phyloP scores from a whole-genome alignment of 2,329 filamentous ascomycete genomes.

The Nemania diffusa region DNA sequence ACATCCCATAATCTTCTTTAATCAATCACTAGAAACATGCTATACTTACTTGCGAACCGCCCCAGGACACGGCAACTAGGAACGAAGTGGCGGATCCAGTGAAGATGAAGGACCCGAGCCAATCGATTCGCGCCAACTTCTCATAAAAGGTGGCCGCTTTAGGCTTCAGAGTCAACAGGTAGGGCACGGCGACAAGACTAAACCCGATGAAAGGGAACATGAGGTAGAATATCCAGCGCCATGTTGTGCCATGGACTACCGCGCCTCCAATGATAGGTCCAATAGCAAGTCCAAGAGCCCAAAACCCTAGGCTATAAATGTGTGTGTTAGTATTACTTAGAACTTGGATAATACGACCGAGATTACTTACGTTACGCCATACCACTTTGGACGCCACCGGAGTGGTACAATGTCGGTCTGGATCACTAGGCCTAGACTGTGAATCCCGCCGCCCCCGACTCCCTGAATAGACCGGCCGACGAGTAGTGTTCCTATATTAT shows the following conservation, averaged over 20 bases:
- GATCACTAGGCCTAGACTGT: conserved; percentile 54
- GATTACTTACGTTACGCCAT: conserved; percentile 50
- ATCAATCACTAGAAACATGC: background rate
- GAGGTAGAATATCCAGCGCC: conserved; percentile 51
- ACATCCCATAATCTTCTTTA: background rate
- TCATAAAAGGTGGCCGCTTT: conserved; percentile 46
- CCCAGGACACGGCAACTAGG: conserved; percentile 60
- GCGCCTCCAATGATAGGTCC: conserved; percentile 37
- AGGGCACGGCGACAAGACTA: conserved; percentile 53
- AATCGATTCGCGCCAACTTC: conserved; percentile 57
- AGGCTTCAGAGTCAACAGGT: conserved; percentile 55
- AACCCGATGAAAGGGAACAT: conserved; percentile 58
- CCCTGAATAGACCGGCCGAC: conserved; percentile 54
- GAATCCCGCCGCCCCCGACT: conserved; percentile 55
- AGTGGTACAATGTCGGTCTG: conserved; percentile 57
- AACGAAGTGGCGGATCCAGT: conserved; percentile 56
- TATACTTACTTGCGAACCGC: conserved; percentile 49
- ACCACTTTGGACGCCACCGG: conserved; percentile 55
- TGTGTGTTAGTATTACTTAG: background rate
- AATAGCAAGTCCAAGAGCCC: conserved; percentile 35
- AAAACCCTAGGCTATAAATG: conserved; percentile 26
- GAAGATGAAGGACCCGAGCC: conserved; percentile 58
- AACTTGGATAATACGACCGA: too few relatives aligned
- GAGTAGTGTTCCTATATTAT: conserved; percentile 50
- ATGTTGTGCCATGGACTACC: conserved; percentile 33